Evolutionary conservation across 1,284 basidiomycete species (phyloP), one percentile per base, ranked within the genome.

Genomic region (Rhodotorula sp.): DNA sequence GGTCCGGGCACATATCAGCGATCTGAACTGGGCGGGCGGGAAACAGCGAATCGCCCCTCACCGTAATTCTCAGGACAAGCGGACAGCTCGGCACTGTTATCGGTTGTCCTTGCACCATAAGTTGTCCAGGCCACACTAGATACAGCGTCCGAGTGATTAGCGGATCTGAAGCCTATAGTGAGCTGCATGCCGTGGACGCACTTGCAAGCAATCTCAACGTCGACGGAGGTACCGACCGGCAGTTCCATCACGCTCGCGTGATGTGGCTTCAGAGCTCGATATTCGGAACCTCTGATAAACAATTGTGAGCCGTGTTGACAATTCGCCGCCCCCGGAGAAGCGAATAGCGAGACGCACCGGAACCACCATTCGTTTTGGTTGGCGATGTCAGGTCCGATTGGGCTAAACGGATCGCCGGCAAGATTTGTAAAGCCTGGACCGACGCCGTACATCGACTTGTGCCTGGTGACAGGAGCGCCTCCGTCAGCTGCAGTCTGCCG

Each of bases 61-160:
- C 72, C 70, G 15, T 67, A 61, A 21, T 74, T 76, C 43, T 62
- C 67, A 4, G 75, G 75, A 63, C 75, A 76, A 2, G 75, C 75
- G 3, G 55, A 64, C 14, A 58, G 49, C 4, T 52, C 65, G 38
- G 31, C 62, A 19, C 4, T 16, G 0, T 8, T 47, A 19, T 71
- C 43, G 4, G 74, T 74, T 8, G 71, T 64, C 0, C 38, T 8
- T 28, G 28, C 55, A 18, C 72, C 72, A 52, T 66, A 69, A 15
- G 60, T 62, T 0, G 74, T 76, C 69, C 70, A 71, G 10, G 67
- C 74, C 26, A 71, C 69, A 55, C 69, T 70, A 66, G 1, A n/a
- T 15, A 15, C 15, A 26, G n/a, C 12, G 52, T 43, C 38, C 7
- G 7, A 18, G 3, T 34, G 8, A 60, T 50, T 48, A 31, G 47